A percentile compares a stretch with the other conserved stretches of the same genome.
These are phyloP conservation scores for Phytophthora hybrid DNA, from an alignment of 352 stramenopile genomes.

Conservation along the genomic window DNA sequence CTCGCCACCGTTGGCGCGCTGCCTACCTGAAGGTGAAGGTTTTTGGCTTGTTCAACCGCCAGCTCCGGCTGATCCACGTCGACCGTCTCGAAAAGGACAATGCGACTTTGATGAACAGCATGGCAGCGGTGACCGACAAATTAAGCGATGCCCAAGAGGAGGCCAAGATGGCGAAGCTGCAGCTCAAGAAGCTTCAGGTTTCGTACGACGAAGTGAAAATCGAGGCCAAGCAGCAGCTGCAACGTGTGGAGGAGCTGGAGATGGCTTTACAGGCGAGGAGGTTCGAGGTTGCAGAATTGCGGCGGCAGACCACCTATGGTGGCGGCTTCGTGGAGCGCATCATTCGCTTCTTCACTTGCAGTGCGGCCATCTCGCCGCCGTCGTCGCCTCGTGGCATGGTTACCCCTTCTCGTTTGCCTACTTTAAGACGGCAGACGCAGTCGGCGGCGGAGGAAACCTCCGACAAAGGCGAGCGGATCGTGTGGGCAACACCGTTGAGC, in stretches of 20 bases:
- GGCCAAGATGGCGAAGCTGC: constrained; percentile 48
- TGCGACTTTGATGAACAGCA: constrained; percentile 44
- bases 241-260: constrained; percentile 71
- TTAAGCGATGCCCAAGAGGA: constrained; percentile 56
- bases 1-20: constrained; percentile 70
- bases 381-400: constrained; percentile 51
- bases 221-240: constrained; percentile 65
- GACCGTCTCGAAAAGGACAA: constrained; percentile 79
- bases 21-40: constrained; percentile 72
- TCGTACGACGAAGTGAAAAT: constrained; percentile 60
- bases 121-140: constrained; percentile 52
- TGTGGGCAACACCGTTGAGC: constrained; percentile 46
- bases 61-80: constrained; percentile 78
- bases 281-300: constrained; percentile 61
- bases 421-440: constrained; percentile 42
- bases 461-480: constrained; percentile 40
- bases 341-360: constrained; percentile 91
- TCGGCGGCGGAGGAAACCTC: constrained; percentile 40
- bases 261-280: constrained; percentile 56
- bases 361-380: constrained; percentile 54
- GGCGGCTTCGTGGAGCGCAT: constrained; percentile 67
- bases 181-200: constrained; percentile 68
- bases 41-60: constrained; percentile 62
- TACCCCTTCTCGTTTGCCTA: constrained; percentile 37
- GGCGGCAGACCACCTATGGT: constrained; percentile 39